Evolutionary conservation across 1,284 basidiomycete genomes (phyloP).

Genomic region (Leccinum subrobustum): DNA sequence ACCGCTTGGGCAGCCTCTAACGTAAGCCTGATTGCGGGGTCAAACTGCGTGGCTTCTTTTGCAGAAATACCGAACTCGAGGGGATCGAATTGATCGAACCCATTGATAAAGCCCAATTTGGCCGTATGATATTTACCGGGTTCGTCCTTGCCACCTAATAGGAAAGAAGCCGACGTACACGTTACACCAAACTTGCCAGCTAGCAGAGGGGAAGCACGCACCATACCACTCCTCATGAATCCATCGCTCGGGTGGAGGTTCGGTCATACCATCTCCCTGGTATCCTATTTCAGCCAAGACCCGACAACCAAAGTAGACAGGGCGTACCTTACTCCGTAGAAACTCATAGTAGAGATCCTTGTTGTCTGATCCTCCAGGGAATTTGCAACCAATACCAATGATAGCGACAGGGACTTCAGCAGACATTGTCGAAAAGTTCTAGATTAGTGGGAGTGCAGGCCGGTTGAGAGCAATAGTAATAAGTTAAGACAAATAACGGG

Average conservation of each 20-base stretch:
- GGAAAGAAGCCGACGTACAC: neutral
- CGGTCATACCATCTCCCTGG: slow-evolving; percentile 32
- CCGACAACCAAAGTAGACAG: neutral
- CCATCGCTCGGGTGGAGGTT: slow-evolving; percentile 29
- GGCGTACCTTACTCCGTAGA: slow-evolving; percentile 27
- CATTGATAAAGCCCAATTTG: slow-evolving; percentile 32
- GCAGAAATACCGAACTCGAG: slow-evolving; percentile 35
- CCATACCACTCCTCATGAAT: slow-evolving; percentile 32
- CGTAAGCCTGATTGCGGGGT: slow-evolving; percentile 27
- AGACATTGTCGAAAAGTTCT: slow-evolving; percentile 20
- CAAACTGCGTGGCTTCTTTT: slow-evolving; percentile 26
- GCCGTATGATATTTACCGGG: slow-evolving; percentile 28
- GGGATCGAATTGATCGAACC: slow-evolving; percentile 23
- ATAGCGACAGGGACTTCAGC: slow-evolving; percentile 29
- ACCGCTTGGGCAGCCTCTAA: slow-evolving; percentile 30
- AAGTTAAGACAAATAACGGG: neutral
- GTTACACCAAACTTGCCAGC: too few species aligned
- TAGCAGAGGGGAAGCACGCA: slow-evolving; percentile 6
- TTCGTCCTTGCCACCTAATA: too few species aligned
- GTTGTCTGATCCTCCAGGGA: slow-evolving; percentile 32
- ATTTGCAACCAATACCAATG: slow-evolving; percentile 34
- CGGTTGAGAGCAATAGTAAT: neutral
- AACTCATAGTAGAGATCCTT: slow-evolving; percentile 32
- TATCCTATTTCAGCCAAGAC: neutral
- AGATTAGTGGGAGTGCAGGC: too few species aligned